Base-by-base conservation (phyloP, 139 green algal genomes). In the Picochlorum sp. region DNA sequence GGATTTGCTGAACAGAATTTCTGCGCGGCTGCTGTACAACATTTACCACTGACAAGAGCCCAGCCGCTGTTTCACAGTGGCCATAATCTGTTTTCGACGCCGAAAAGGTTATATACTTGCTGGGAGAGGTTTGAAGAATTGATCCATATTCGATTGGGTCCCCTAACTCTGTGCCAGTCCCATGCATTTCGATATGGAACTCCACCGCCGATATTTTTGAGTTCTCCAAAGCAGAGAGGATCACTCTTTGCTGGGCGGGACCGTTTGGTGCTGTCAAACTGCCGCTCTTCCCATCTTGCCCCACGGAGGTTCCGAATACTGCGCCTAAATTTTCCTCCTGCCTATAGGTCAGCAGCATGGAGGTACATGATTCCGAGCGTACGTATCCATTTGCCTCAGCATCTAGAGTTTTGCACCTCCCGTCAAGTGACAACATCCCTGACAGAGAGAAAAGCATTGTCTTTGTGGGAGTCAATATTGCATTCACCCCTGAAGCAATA, bases 241-340 rank as follows among this genome's bases (percentile, higher is more conserved):
- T 24, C 6, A 62, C 26, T 47, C 13, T 14, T 28, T 62, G 56
- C 64, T 95, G 88, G 10, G 76, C 75, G 0, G 84, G 85, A 0
- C 87, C 87, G 52, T 90, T 83, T 3, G 87, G 85, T 4, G 88
- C 90, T 3, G 89, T 96, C 16, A 96, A 72, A 34, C 78, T 77
- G 54, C 75, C 88, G 30, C 79, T 89, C 30, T 85, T 79, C 9
- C 90, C 90, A 57, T 95, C 90, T 71, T 94, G 85, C 67, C 95
- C 95, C 7, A 96, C 85, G 1, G 86, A 75, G 15, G 69, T 81
- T 7, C 81, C 83, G 1, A 60, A 49, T 0, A 94, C 14, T 21
- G 87, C 9, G 6, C 60, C 69, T 41, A 41, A 41, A 41, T 41
- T 41, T 41, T 11, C 34, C n/a, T 55, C 49, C n/a, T 55, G 68